Evolutionary conservation across 1,284 basidiomycete species (phyloP).

Genomic region (Pterulicium gracile): DNA sequence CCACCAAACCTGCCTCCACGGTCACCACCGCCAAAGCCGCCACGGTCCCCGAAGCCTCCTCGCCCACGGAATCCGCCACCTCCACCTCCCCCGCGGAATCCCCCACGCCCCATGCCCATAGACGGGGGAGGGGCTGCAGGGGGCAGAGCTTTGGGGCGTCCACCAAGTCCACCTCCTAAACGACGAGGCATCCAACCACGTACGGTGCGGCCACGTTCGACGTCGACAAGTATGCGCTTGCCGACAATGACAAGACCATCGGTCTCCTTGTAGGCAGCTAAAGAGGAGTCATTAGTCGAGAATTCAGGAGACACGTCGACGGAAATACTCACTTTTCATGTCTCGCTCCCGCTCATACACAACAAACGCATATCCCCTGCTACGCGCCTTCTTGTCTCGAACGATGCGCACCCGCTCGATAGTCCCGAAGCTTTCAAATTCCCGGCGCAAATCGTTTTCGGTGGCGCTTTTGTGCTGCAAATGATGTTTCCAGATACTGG

Average conservation of each 20-base stretch:
- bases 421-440: constrained; percentile 92
- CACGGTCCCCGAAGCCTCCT: constrained; percentile 33
- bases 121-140: constrained; percentile 22
- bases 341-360: constrained; percentile 97
- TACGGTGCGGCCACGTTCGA: constrained; percentile 95
- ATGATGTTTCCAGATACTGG: constrained; percentile 11
- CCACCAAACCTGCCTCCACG: constrained; percentile 18
- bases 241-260: constrained; percentile 94
- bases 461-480: constrained; percentile 77
- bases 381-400: constrained; percentile 78
- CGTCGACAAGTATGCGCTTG: constrained; percentile 92
- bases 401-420: constrained; percentile 91
- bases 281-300: constrained; percentile 12
- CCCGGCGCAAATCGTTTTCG: constrained; percentile 84
- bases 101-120: constrained; percentile 21
- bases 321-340: constrained; percentile 78
- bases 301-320: constrained; percentile 9
- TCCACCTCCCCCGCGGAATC: constrained; percentile 28
- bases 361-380: constrained; percentile 92
- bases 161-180: constrained; percentile 91
- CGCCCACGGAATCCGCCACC: constrained; percentile 29
- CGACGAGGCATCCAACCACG: constrained; percentile 97
- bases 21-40: constrained; percentile 22
- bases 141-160: constrained; percentile 75
- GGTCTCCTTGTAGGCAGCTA: constrained; percentile 99